Base-by-base conservation (phyloP, 345 rosid genomes). In the Populus euphratica region DNA sequence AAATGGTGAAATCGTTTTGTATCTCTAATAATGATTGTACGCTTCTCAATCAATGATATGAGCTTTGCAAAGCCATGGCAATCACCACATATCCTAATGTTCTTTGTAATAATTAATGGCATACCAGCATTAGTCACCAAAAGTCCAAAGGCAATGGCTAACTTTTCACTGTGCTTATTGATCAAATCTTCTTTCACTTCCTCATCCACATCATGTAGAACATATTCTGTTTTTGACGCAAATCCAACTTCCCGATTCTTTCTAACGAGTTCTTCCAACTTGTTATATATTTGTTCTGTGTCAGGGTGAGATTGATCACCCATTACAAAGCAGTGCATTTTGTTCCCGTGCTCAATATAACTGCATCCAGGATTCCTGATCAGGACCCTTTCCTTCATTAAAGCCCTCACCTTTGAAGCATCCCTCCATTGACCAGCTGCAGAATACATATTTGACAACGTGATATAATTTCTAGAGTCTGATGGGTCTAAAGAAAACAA, bases 1-100 rank as follows among this genome's bases (percentile, higher is more conserved):
- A 91, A 92, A 85, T 92, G 95, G 81, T 92, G 97, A 84, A 90
- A 92, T 81, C 93, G 84, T 83, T 91, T 92, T 3, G 90, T 83
- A 78, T 88, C 95, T 80, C 92, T 87, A 73, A 92, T 90, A 63
- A 88, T 70, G 61, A 91, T 71, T 25, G 84, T 82, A 14, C 90
- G 88, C 62, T 76, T 81, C 87, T 92, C 97, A 27, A 87, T 73
- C 81, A 81, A 74, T 11, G 97, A 91, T 16, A 89, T 77, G 41
- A 76, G 68, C 83, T 88, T 91, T 6, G 89, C 91, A 39, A 74
- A 69, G 59, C 77, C 76, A 69, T 90, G 94, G 71, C 97, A 89
- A 43, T 92, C 94, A 5, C 89, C 93, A 65, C 94, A 91, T 66
- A 89, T 89, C 69, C 91, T 83, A 29, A 92, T 85, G 85, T 92